Percentiles rank a stretch among this genome's conserved stretches.
phyloP scores from a whole-genome alignment of 2,329 filamentous ascomycete species.

The Neobulgaria alba region DNA sequence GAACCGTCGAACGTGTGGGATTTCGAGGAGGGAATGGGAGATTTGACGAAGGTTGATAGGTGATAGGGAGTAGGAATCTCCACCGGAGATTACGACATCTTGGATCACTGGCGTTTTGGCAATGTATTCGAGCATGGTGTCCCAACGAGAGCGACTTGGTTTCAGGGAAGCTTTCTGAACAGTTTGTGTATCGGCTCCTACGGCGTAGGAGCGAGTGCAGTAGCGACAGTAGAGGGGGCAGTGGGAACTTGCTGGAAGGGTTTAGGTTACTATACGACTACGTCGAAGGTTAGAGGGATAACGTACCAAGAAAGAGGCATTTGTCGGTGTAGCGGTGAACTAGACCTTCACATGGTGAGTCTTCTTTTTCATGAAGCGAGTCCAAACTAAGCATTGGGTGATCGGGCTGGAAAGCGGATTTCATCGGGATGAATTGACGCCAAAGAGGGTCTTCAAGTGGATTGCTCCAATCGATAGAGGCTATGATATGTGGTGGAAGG shows the following conservation, averaged over 20 bases:
- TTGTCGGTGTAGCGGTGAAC: conserved; percentile 58
- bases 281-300: neutral
- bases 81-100: conserved; percentile 55
- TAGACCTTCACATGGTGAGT: conserved; percentile 47
- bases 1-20: conserved; percentile 50
- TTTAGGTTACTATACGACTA: conserved; percentile 3
- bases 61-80: conserved; percentile 50
- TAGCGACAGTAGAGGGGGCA: conserved; percentile 56
- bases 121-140: conserved; percentile 49
- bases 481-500: conserved; percentile 51
- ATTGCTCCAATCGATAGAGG: conserved; percentile 49
- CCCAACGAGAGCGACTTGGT: conserved; percentile 38
- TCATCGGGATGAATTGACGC: conserved; percentile 50
- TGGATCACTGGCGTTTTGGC: conserved; percentile 38
- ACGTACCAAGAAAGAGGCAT: conserved; percentile 48
- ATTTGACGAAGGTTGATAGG: conserved; percentile 44
- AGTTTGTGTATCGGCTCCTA: conserved; percentile 45
- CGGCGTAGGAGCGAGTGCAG: conserved; percentile 52
- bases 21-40: conserved; percentile 45
- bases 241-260: conserved; percentile 41
- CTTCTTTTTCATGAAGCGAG: conserved; percentile 47
- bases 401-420: conserved; percentile 43
- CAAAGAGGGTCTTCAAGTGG: conserved; percentile 51
- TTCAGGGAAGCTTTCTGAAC: conserved; percentile 39
- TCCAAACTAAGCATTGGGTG: conserved; percentile 47